phyloP scores from a whole-genome alignment of 2,329 filamentous ascomycete species.

The Aspergillus calidoustus region DNA sequence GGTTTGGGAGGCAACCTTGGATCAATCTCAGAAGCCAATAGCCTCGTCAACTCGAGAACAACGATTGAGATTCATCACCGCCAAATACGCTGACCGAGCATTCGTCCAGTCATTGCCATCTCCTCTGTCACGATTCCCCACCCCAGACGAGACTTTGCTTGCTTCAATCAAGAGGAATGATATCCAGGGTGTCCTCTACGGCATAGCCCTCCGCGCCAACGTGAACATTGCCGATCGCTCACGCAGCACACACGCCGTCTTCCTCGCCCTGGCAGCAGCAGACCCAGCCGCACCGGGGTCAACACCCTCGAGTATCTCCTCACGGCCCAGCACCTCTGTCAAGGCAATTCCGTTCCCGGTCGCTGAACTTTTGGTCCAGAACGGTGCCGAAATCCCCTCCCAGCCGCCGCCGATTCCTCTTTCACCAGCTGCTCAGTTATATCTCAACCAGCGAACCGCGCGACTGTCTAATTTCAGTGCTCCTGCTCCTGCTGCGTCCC shows the following conservation, averaged over 20 bases:
- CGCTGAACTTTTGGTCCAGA: slow-evolving; percentile 89
- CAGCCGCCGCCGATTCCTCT: slow-evolving; percentile 81
- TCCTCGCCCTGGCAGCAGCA: slow-evolving; percentile 87
- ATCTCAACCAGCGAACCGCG: slow-evolving; percentile 75
- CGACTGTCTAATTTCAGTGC: slow-evolving; percentile 32
- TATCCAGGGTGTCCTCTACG: slow-evolving; percentile 89
- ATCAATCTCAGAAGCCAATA: slow-evolving; percentile 72
- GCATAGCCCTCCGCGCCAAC: slow-evolving; percentile 81
- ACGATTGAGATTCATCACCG: slow-evolving; percentile 89
- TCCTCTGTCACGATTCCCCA: slow-evolving; percentile 74
- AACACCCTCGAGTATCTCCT: slow-evolving; percentile 41
- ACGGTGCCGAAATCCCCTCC: slow-evolving; percentile 84
- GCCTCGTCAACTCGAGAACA: slow-evolving; percentile 85
- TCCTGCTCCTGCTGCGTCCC: slow-evolving; percentile 50
- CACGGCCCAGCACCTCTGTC: slow-evolving; percentile 40
- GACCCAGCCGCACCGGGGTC: slow-evolving; percentile 78
- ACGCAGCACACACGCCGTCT: slow-evolving; percentile 84
- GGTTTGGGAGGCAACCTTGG: slow-evolving; percentile 89
- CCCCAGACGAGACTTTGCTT: slow-evolving; percentile 83
- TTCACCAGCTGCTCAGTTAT: slow-evolving; percentile 77
- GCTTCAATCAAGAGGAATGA: slow-evolving; percentile 96
- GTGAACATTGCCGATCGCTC: slow-evolving; percentile 86
- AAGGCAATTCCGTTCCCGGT: slow-evolving; percentile 75
- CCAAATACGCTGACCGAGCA: slow-evolving; percentile 85
- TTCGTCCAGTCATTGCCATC: slow-evolving; percentile 77